Base-by-base conservation (phyloP, 1,284 basidiomycete species). In the Fomitopsis betulina region DNA sequence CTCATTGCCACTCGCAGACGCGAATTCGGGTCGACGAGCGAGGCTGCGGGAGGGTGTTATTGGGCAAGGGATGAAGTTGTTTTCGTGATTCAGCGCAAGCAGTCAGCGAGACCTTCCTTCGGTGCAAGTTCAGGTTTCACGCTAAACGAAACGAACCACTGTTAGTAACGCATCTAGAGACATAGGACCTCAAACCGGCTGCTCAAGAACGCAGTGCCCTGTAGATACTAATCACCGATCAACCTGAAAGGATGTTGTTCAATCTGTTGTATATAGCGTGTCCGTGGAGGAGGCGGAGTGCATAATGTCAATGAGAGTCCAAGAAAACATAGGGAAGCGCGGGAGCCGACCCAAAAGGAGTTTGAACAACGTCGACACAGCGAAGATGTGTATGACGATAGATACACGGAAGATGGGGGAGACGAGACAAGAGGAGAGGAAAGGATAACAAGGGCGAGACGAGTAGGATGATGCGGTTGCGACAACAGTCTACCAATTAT, bases 371-470 rank as follows among this genome's bases (percentile, higher is more conserved):
- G 53, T 43, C 38, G 38, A 42, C 53, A 45, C 38, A 54, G 39
- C 56, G 33, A 57, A 57, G 23, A 53, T 32, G 56, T 53, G 51
- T 39, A 54, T 39, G 52, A 35, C 50, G 49, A 58, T 53, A 57
- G 56, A 57, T 52, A 57, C 23, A 57, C 33, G 25, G 40, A 37
- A 33, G 49, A 56, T 51, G 49, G 35, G 55, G 32, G 37, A 32
- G 19, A 57, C 25, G 27, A 21, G 49, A 35, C 37, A 32, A 8
- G 19, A 56, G 32, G 33, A 25, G 49, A n/a, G n/a, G n/a, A n/a
- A 43, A 42, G 32, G 27, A 55, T 27, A 57, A 33, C 51, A 32
- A 53, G 39, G 40, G 13, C 35, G 39, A 51, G 33, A 51, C 30
- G 12, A 19, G 49, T 51, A 51, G 49, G 49, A 51, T 58, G 52